phyloP scores from a whole-genome alignment of 805 yeast genomes.

The Schwanniomyces yamadae region DNA sequence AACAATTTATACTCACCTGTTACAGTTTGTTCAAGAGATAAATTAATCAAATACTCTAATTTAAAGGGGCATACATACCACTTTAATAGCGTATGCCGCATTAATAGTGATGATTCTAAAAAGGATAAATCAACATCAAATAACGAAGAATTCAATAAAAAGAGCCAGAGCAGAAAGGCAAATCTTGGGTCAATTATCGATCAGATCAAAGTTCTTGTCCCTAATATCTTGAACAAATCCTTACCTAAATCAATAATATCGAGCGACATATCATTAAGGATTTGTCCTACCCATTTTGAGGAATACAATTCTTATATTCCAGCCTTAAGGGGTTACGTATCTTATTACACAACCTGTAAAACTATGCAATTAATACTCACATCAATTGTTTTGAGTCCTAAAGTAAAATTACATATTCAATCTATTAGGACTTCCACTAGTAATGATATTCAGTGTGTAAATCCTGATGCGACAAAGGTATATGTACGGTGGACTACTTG shows the following conservation, averaged over 20 bases:
- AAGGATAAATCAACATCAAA: background rate
- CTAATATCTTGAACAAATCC: conserved; percentile 46
- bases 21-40: too few species aligned
- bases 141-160: background rate
- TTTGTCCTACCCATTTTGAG: conserved; percentile 53
- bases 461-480: conserved; percentile 47
- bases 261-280: conserved; percentile 47
- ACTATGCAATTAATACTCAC: conserved; percentile 55
- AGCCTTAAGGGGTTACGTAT: conserved; percentile 50
- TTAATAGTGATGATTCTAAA: background rate
- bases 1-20: too few species aligned
- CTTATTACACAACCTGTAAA: conserved; percentile 57
- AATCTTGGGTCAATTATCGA: conserved; percentile 58
- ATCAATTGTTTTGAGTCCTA: conserved; percentile 54
- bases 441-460: conserved; percentile 28
- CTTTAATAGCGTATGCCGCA: background rate
- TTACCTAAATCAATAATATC: conserved; percentile 47
- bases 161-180: conserved; percentile 35
- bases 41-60: too few species aligned
- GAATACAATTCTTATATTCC: conserved; percentile 52
- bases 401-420: conserved; percentile 52
- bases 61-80: too few species aligned
- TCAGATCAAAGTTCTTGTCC: conserved; percentile 47
- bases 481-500: conserved; percentile 60
- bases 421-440: conserved; percentile 27